These are phyloP conservation scores for Phalaenopsis aphrodite DNA, from an alignment of 106 monocot genomes.

Conservation along the genomic window DNA sequence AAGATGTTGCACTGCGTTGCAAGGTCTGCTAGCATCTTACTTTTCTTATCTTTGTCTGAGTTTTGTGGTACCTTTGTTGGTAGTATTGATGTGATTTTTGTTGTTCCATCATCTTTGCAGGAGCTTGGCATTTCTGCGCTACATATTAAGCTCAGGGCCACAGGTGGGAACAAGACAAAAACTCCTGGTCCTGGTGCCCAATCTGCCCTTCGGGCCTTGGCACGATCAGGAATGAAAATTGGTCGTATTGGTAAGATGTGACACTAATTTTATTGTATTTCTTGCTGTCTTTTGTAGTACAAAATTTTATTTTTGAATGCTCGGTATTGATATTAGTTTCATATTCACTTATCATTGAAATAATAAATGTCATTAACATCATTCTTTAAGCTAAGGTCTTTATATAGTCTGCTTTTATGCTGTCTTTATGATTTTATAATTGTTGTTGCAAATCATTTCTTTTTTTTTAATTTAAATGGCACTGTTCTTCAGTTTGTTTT, in stretches of 20 bases:
- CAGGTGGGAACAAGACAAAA: conserved; percentile 77
- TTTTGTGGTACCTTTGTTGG: background rate
- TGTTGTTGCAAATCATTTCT: too few relatives aligned
- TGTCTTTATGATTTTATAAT: too few relatives aligned
- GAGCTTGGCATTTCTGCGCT: conserved; percentile 65
- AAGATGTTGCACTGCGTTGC: conserved; percentile 67
- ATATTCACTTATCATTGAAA: too few relatives aligned
- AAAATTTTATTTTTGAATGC: too few relatives aligned
- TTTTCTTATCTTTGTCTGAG: background rate
- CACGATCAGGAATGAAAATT: conserved; percentile 75
- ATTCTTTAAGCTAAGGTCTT: too few relatives aligned
- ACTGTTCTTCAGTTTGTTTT: too few relatives aligned
- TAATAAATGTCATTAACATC: too few relatives aligned
- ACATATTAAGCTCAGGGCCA: conserved; percentile 72
- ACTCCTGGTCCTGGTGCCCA: conserved; percentile 75
- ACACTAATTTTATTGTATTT: background rate
- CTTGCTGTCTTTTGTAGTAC: background rate
- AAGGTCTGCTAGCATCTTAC: conserved; percentile 19
- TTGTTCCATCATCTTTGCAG: conserved; percentile 13
- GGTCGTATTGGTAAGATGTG: conserved; percentile 56
- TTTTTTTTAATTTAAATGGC: too few relatives aligned
- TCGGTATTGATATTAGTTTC: too few relatives aligned
- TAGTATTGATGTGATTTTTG: background rate
- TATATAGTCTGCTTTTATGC: too few relatives aligned
- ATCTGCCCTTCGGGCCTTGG: conserved; percentile 63